Evolutionary conservation across 768 basidiomycete species (phyloP).

Genomic region (Gloeostereum incarnatum): DNA sequence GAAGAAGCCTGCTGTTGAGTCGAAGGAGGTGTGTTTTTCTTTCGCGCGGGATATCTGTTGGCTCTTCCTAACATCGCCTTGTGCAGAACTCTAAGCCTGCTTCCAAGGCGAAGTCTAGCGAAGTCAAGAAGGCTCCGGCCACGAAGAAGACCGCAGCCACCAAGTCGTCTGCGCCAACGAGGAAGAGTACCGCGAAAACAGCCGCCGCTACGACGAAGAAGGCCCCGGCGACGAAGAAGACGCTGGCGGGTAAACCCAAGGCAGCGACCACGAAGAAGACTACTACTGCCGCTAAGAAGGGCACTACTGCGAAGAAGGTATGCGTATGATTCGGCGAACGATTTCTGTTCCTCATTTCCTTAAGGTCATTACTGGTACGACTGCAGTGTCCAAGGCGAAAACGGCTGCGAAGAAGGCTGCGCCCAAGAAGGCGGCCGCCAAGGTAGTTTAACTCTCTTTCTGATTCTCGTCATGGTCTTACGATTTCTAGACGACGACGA

Average conservation of each 20-base stretch:
- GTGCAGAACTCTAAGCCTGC: slow-evolving; percentile 37
- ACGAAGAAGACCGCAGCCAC: slow-evolving; percentile 26
- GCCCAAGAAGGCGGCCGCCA: slow-evolving; percentile 17
- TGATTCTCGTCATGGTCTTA: slow-evolving; percentile 5
- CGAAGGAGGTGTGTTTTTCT: slow-evolving; percentile 1
- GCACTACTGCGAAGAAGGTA: slow-evolving; percentile 60
- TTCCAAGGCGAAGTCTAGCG: slow-evolving; percentile 33
- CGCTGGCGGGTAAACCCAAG: neutral
- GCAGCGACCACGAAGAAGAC: slow-evolving; percentile 35
- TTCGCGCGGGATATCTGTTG: slow-evolving; percentile 3
- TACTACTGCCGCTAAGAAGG: slow-evolving; percentile 28
- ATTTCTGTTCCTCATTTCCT: slow-evolving; percentile 3
- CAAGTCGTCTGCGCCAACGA: slow-evolving; percentile 16
- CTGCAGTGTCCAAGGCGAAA: slow-evolving; percentile 30
- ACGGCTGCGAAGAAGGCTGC: slow-evolving; percentile 22
- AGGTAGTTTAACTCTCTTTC: slow-evolving; percentile 9
- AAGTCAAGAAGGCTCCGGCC: slow-evolving; percentile 19
- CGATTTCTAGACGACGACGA: slow-evolving; percentile 13
- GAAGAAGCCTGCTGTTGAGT: slow-evolving; percentile 34
- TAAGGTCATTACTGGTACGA: slow-evolving; percentile 45
- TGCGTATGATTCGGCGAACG: neutral
- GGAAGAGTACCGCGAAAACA: slow-evolving; percentile 22
- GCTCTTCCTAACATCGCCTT: slow-evolving; percentile 4
- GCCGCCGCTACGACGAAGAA: slow-evolving; percentile 20
- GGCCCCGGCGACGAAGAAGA: slow-evolving; percentile 21